Conservation (phyloP, 805 yeast genomes). For the Teunomyces barrocoloradensis region DNA sequence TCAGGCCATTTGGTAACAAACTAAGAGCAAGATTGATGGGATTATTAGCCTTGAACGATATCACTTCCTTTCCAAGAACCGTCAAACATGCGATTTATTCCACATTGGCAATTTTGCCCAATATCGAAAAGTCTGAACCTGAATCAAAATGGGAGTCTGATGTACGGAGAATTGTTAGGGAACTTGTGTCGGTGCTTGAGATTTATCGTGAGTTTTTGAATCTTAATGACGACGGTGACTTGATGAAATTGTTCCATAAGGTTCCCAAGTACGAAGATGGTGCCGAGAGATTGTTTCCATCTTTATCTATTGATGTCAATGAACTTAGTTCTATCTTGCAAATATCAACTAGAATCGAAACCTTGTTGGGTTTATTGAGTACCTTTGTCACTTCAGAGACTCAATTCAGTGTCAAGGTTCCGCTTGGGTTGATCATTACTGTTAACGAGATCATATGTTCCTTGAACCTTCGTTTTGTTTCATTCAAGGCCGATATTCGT, state of each 20-base stretch:
- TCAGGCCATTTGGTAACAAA: constrained; percentile 72
- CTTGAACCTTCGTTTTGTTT: constrained; percentile 52
- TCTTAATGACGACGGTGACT: constrained; percentile 53
- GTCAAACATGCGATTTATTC: constrained; percentile 44
- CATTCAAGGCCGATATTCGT: constrained; percentile 58
- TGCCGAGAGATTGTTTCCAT: constrained; percentile 9
- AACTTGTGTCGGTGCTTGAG: constrained; percentile 52
- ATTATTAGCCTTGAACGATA: constrained; percentile 30
- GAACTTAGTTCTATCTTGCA: constrained; percentile 49
- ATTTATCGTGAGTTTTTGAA: constrained; percentile 60
- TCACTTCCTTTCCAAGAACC: constrained; percentile 36
- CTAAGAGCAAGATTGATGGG: constrained; percentile 46
- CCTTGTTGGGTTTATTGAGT: constrained; percentile 38
- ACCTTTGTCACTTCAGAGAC: constrained; percentile 52
- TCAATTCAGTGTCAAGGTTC: constrained; percentile 55
- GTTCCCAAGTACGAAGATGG: constrained; percentile 20
- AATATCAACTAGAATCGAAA: constrained; percentile 50
- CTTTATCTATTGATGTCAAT: constrained; percentile 57
- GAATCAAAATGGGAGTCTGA: constrained; percentile 46
- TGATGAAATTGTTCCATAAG: constrained; percentile 35
- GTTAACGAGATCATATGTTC: constrained; percentile 54
- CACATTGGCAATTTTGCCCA: constrained; percentile 55
- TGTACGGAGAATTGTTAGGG: constrained; percentile 47
- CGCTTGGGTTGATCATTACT: constrained; percentile 56
- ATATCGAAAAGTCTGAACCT: constrained; percentile 53